A percentile compares a stretch with the other conserved stretches of the same genome.
Conservation (phyloP, 2,329 filamentous ascomycete species). For the Diplodia mutila region DNA sequence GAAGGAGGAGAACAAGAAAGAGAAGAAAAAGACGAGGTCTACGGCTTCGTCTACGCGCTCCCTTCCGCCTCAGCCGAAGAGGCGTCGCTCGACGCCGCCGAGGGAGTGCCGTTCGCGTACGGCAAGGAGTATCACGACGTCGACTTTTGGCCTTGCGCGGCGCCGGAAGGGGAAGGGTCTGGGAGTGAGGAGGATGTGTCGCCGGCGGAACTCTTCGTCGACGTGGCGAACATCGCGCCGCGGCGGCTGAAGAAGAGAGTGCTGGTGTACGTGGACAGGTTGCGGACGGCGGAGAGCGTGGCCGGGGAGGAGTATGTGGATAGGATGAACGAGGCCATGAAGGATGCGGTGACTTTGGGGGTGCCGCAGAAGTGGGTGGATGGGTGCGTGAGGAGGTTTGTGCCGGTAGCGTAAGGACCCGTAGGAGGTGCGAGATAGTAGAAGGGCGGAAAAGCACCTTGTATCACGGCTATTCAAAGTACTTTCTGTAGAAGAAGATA, state of each 20-base stretch:
- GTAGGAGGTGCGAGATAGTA: no score
- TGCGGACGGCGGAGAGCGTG: conserved; percentile 42
- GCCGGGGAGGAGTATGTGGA: conserved; percentile 60
- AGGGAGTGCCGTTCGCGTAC: conserved; percentile 67
- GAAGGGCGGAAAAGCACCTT: neutral
- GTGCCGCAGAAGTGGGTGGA: conserved; percentile 61
- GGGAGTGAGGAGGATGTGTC: conserved; percentile 27
- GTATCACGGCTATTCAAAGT: no score
- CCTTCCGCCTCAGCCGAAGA: conserved; percentile 33
- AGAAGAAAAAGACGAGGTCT: conserved; percentile 43
- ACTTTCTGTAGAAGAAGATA: no score
- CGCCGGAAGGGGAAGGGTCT: conserved; percentile 31
- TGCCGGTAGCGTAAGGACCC: conserved; percentile 43
- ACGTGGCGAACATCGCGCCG: neutral
- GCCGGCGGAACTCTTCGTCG: neutral
- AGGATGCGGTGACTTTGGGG: conserved; percentile 59
- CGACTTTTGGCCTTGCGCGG: conserved; percentile 45
- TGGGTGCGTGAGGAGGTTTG: conserved; percentile 57
- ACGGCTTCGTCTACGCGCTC: conserved; percentile 42
- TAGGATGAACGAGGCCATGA: conserved; percentile 66
- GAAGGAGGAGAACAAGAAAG: neutral
- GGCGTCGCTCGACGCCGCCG: conserved; percentile 47
- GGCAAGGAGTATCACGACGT: conserved; percentile 55
- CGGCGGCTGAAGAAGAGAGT: conserved; percentile 37
- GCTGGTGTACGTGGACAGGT: conserved; percentile 64